These are phyloP conservation scores for Ensete ventricosum DNA, from an alignment of 176 grass and related monocot species.

Conservation along the genomic window DNA sequence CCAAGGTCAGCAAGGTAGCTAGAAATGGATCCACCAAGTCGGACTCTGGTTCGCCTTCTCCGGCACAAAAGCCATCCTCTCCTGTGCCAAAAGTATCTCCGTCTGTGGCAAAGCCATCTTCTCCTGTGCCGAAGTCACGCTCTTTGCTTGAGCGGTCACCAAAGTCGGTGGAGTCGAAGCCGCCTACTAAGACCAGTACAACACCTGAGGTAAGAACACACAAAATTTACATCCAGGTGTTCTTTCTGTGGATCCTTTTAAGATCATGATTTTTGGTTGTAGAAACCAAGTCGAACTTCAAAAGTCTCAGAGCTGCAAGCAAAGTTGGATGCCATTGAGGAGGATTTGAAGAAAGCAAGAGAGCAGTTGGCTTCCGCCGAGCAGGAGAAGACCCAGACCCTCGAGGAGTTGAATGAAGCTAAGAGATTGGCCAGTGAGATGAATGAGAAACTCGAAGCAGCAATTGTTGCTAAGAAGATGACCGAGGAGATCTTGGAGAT, in stretches of 20 bases:
- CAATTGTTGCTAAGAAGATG: slow-evolving; percentile 51
- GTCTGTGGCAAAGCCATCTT: background rate
- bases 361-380: slow-evolving; percentile 48
- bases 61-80: background rate
- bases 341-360: slow-evolving; percentile 75
- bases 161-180: background rate
- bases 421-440: slow-evolving; percentile 48
- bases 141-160: background rate
- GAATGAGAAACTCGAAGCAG: slow-evolving; percentile 77
- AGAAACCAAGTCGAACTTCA: slow-evolving; percentile 43
- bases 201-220: slow-evolving; percentile 2
- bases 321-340: slow-evolving; percentile 44
- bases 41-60: background rate
- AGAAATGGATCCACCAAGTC: slow-evolving; percentile 5
- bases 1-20: background rate
- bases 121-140: background rate
- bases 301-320: slow-evolving; percentile 45
- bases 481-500: slow-evolving; percentile 74
- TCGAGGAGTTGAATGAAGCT: slow-evolving; percentile 52
- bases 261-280: background rate
- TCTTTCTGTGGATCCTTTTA: background rate
- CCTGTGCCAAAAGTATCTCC: background rate
- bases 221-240: background rate
- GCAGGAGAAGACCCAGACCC: slow-evolving; percentile 54
- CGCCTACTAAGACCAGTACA: background rate